Base-by-base conservation (phyloP, 345 rosid genomes). In the Linum trigynum region DNA sequence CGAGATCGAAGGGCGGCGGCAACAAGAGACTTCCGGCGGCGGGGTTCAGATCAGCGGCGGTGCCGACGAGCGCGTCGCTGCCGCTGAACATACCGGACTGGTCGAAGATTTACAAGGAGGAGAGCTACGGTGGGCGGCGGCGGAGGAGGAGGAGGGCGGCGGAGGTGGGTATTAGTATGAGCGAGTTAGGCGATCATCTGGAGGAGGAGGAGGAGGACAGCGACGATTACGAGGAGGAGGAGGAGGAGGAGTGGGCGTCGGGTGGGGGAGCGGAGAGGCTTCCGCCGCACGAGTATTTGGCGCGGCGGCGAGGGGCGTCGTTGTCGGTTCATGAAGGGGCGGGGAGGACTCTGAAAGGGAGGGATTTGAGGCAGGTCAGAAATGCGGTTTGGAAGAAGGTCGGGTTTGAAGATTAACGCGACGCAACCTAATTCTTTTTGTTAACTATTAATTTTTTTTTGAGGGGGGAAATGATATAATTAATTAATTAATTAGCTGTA, bases 41-140 rank as follows among this genome's bases (percentile, higher is more conserved):
- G 36, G 66, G 53, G 61, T 5, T n/a, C 60, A 5, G 62, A 39
- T 1, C 39, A 43, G 6, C 50, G 53, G 53, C 67, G 0, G 59
- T 55, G 64, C 62, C 73, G 3, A n/a, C 15, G 37, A 38, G 84
- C 37, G 80, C 86, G 50, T 89, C 92, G 1, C 61, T 89, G 40
- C 94, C 96, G 48, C 81, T 89, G 67, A 89, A 76, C 70, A 66
- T 86, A 10, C 96, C 94, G 1, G 96, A 89, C 51, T 89, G 96
- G 96, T 87, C 96, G 6, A 75, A 82, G 85, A 86, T 89, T 65
- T 73, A 87, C 3, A 84, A 75, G 64, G 77, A 75, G 41, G 66
- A 57, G 12, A 84, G 76, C 43, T 69, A 81, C 57, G 67, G 62
- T 37, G 71, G 74, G 39, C 82, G 77, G 67, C 53, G 53, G 11